Evolutionary conservation across 805 yeast species (phyloP), one percentile per base, ranked within the genome.

Genomic region (Nakazawaea peltata): DNA sequence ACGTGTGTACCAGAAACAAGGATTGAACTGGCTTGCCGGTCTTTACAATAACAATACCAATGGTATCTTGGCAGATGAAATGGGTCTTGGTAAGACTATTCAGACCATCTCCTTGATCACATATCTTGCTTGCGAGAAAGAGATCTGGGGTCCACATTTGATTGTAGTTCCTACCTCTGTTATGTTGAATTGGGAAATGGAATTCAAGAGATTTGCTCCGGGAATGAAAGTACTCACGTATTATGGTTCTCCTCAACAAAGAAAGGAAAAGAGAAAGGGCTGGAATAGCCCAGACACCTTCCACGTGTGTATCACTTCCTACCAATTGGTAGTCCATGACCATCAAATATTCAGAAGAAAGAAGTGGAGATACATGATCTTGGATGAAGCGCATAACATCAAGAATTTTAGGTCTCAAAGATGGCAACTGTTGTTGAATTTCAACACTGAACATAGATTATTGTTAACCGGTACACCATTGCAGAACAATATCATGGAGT

Each of bases 121-220:
- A 0, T 88, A 88, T 54, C 63, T 92, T 34, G 98, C 99, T 0
- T 86, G 96, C 48, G 95, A 81, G 48, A 88, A 88, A 50, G 82
- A 84, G 40, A 74, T 81, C 13, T 92, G 99, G 99, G 98, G 98
- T 0, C 99, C 98, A 0, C 99, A 92, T 63, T 63, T 92, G 36
- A 88, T 92, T 59, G 79, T 92, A 41, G 99, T 92, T 4, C 99
- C 99, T 4, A 92, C 99, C 0, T 85, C 96, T 12, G 99, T 92
- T 6, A 78, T 92, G 78, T 72, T 92, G 36, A 92, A 92, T 52
- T 92, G 99, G 99, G 99, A 92, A 56, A 90, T 94, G 97, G 99
- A 92, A 52, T 88, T 92, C 61, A 92, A 94, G 51, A 75, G 95
- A 48, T 92, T 92, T 65, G 97, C 97, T 1, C 99, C 99, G 0